Evolutionary conservation across 1,139 yeast genomes (phyloP), one percentile per base, ranked within the genome.

Genomic region (Magnusiomyces tetraspermus): DNA sequence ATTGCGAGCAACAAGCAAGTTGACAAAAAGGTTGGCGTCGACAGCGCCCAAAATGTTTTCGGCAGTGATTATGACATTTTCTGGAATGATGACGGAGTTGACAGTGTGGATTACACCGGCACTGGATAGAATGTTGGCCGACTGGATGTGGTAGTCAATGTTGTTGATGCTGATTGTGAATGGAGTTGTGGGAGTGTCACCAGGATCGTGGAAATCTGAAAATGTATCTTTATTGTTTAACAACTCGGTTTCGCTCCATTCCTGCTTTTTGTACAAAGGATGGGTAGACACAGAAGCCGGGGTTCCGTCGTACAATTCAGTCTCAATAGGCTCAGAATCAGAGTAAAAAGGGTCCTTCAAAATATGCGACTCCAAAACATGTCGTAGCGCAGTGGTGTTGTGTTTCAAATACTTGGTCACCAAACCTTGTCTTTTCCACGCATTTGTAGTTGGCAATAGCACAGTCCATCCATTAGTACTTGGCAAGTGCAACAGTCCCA

Each of bases 51-150:
- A 70, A 50, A 92, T 71, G 53, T 87, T 84, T 1, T 59, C 53
- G 17, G 86, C 69, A 0, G 82, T 67, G 2, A 92, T 76, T 10
- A 72, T 66, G 33, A 90, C 68, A 33, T 71, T 67, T 0, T 69
- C 66, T 0, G 97, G 96, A 10, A 88, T 68, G 1, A 79, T 63
- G 0, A 87, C 72, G 11, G 75, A 67, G 46, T 75, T 70, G 4
- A 85, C 71, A 1, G 90, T 80, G 64, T 89, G 97, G 1, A 87
- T 78, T 0, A 90, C 96, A 0, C 97, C 98, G 62, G 85, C 83
- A 57, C 79, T 81, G 65, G 86, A 90, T 19, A 92, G 65, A 8
- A 88, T 75, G 64, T 92, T 97, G 1, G 80, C 72, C 55, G 79
- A 76, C 50, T 74, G 72, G 1, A 65, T 57, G 28, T 57, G 54